Evolutionary conservation across 2,329 filamentous ascomycete genomes (phyloP).

Genomic region (Didymella lethalis): DNA sequence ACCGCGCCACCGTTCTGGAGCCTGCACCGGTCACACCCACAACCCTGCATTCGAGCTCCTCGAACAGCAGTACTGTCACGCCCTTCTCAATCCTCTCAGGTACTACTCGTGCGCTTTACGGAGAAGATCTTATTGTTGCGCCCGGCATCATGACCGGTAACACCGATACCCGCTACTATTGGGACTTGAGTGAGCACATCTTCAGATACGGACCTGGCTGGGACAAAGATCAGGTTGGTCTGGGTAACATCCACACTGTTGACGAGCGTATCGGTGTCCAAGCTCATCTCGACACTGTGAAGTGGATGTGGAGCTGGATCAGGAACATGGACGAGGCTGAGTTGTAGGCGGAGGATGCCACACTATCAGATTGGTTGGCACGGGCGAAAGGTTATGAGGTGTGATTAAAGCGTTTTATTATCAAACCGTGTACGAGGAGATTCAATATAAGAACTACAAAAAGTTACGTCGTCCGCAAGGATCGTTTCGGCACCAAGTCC

Average conservation of each 20-base stretch:
- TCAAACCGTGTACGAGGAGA: background rate
- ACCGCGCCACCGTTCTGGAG: conserved; percentile 55
- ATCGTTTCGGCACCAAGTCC: background rate
- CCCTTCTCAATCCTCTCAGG: conserved; percentile 52
- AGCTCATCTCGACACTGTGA: conserved; percentile 55
- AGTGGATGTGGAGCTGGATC: conserved; percentile 55
- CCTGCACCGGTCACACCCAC: conserved; percentile 67
- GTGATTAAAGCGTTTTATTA: background rate
- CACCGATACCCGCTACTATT: conserved; percentile 63
- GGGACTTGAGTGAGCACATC: conserved; percentile 61
- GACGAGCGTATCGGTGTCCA: conserved; percentile 57
- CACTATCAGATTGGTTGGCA: background rate
- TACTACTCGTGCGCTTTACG: conserved; percentile 55
- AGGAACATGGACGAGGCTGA: conserved; percentile 57
- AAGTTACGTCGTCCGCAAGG: background rate
- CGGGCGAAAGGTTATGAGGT: background rate
- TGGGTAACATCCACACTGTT: conserved; percentile 60
- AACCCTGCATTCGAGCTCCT: conserved; percentile 31
- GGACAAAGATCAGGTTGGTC: conserved; percentile 50
- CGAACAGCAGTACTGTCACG: conserved; percentile 22
- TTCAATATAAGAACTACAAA: background rate
- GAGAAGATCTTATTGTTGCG: conserved; percentile 50
- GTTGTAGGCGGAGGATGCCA: conserved; percentile 26
- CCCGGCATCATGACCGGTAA: conserved; percentile 61
- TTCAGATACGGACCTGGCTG: conserved; percentile 61